Conservation (phyloP, 2,329 filamentous ascomycete species). For the Huntiella abstrusa region DNA sequence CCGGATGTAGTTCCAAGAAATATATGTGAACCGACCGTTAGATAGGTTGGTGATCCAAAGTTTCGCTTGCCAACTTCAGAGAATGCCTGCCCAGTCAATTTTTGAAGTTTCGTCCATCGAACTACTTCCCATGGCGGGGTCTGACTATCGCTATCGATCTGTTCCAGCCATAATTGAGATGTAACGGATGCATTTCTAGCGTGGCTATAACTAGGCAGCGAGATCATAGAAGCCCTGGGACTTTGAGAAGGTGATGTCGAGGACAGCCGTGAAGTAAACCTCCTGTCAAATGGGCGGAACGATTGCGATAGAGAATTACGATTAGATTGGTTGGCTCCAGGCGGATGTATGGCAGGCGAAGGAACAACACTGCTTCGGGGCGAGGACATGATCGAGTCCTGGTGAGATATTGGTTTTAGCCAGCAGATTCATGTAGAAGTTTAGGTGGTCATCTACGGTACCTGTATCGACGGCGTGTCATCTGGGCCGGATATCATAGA, state of each 20-base stretch:
- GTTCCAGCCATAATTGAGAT: conserved; percentile 46
- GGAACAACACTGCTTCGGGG: conserved; percentile 58
- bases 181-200: conserved; percentile 65
- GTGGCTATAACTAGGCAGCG: conserved; percentile 56
- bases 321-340: conserved; percentile 45
- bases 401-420: not conserved
- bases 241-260: conserved; percentile 37
- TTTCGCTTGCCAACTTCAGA: conserved; percentile 82
- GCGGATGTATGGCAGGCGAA: conserved; percentile 46
- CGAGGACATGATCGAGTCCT: conserved; percentile 45
- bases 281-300: conserved; percentile 80
- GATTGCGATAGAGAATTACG: conserved; percentile 30
- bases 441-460: conserved; percentile 18
- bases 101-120: conserved; percentile 83
- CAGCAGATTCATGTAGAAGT: not conserved
- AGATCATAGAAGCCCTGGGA: conserved; percentile 46
- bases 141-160: conserved; percentile 47
- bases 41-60: conserved; percentile 79
- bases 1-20: conserved; percentile 87
- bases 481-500: conserved; percentile 59
- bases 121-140: conserved; percentile 92
- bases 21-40: conserved; percentile 73
- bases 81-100: conserved; percentile 75
- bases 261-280: conserved; percentile 73
- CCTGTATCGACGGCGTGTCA: conserved; percentile 68